Evolutionary conservation across 352 stramenopile species (phyloP).

Genomic region (Globisporangium orthogonon): DNA sequence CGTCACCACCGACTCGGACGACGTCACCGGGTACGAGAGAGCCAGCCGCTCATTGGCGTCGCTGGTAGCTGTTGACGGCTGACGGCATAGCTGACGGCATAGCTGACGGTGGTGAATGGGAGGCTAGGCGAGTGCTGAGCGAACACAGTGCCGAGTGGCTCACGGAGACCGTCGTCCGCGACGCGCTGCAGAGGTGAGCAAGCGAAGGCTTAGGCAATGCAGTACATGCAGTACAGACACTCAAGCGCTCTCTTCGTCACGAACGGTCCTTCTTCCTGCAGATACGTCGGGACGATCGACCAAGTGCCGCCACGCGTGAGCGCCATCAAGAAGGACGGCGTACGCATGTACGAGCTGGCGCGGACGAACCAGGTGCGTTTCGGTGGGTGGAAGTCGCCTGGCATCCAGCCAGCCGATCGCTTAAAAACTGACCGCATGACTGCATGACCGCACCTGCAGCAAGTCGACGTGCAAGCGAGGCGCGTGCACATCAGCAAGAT

Average conservation of each 20-base stretch:
- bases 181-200: conserved; percentile 36
- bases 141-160: conserved; percentile 57
- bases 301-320: conserved; percentile 76
- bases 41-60: too few species aligned
- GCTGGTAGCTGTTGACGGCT: too few species aligned
- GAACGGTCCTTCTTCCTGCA: conserved; percentile 12
- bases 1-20: conserved; percentile 73
- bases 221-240: background rate
- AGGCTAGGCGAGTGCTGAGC: conserved; percentile 34
- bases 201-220: background rate
- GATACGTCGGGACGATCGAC: conserved; percentile 70
- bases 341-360: conserved; percentile 73
- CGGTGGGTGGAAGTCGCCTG: background rate
- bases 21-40: conserved; percentile 56
- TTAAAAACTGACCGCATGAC: too few species aligned
- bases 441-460: conserved; percentile 10
- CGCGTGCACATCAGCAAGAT: conserved; percentile 63
- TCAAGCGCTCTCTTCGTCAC: background rate
- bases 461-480: conserved; percentile 52
- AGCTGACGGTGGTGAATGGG: too few species aligned
- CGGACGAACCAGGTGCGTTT: conserved; percentile 40
- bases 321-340: conserved; percentile 71
- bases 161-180: conserved; percentile 23
- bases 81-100: background rate
- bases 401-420: too few species aligned